Evolutionary conservation across 192 early-diverging fungal species (phyloP), one percentile per base, ranked within the genome.

Genomic region (Coemansia sp.): DNA sequence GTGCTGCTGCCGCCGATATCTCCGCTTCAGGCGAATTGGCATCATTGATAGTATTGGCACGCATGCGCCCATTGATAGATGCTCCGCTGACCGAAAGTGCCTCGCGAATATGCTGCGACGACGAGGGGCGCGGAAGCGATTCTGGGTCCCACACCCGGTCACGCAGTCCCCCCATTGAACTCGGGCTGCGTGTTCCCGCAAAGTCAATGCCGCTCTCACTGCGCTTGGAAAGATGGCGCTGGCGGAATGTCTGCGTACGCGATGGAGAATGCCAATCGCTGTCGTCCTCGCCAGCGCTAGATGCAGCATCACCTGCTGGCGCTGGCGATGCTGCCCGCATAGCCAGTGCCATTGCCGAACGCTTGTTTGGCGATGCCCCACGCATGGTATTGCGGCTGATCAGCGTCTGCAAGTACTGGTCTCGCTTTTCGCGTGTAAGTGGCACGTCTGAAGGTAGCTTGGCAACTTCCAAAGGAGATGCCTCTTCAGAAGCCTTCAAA

Each of bases 341-440:
- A 3, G 64, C 64, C 31, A 52, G 49, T 11, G 56, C 26, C 57
- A 70, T 66, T 11, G 59, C 63, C 3, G 56, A 34, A 14, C 67
- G 63, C 58, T 70, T 76, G 49, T 59, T 61, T 8, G 66, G 58
- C 21, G 55, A 62, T 1, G 54, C 64, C 15, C 45, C 43, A 32
- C 73, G 66, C 62, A 76, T 59, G 6, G 74, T 70, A 36, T 70
- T 77, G 37, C 74, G 67, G 48, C 44, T 77, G 21, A 77, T 77
- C 31, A 77, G 60, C 40, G 74, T 77, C 56, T 70, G 67, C 40
- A 77, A 42, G 23, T 70, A 77, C 60, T 77, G 67, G 48, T 77
- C 74, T 42, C 74, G 68, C 64, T 77, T 77, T 34, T 77, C 74
- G 30, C 68, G 58, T 3, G 74, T 77, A 20, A 77, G 60, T 6